Evolutionary conservation across 2,329 filamentous ascomycete genomes (phyloP), one percentile per base, ranked within the genome.

Genomic region (Thelonectria discophora): DNA sequence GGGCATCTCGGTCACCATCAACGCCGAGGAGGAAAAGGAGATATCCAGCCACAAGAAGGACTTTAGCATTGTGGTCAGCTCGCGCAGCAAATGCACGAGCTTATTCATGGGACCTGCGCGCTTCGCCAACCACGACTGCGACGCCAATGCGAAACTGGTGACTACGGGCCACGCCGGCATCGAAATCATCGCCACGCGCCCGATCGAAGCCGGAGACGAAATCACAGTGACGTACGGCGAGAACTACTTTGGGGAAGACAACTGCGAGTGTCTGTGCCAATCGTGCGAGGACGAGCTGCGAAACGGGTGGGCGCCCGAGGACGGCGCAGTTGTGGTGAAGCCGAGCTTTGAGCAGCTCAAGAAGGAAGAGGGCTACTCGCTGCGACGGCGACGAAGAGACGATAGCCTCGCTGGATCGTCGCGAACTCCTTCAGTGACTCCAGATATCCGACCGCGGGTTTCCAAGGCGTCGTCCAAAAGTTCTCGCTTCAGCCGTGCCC

Each of bases 211-310:
- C 1, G 95, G 94, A 3, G 94, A 99, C 63, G 95, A 99, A 76
- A 97, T 99, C 62, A 99, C 95, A 0, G 95, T 99, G 0, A 94
- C 90, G 0, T 99, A 99, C 72, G 93, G 94, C 21, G 93, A 97
- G 17, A 93, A 92, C 73, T 99, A 99, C 76, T 99, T 99, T 79
- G 95, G 95, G 2, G 89, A 93, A 46, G 88, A 94, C 74, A 99
- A 99, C 69, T 94, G 93, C 76, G 95, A 99, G 74, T 99, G 95
- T 74, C 81, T 99, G 1, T 99, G 95, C 76, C 85, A 86, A 69
- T 95, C 91, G 0, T 99, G 95, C 75, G 95, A 99, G 78, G 82
- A 84, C 20, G 80, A 83, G 3, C 80, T 86, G 59, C 83, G 85
- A 55, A 98, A 97, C 74, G 95, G 95, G 1, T 99, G 96, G 96